Conservation (phyloP, 352 stramenopile species). For the Phytophthora colocasiae region DNA sequence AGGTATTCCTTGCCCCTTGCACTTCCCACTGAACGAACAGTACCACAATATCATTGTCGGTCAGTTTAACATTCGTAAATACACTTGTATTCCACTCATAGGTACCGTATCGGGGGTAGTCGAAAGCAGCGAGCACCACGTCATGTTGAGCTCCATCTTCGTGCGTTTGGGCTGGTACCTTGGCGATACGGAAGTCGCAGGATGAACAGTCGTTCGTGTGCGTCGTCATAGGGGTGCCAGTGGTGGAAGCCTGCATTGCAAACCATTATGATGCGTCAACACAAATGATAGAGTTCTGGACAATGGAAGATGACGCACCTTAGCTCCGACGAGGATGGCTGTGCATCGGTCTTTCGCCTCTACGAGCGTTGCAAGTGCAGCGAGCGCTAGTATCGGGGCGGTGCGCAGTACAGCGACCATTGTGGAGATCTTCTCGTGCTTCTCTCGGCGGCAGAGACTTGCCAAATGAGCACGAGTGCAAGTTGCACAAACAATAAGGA, state of each 20-base stretch:
- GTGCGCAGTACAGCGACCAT: constrained; percentile 18
- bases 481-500: constrained; percentile 1
- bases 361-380: constrained; percentile 11
- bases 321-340: constrained; percentile 79
- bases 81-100: no score
- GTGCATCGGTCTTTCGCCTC: constrained; percentile 74
- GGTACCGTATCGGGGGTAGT: constrained; percentile 83
- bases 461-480: not conserved
- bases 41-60: constrained; percentile 2
- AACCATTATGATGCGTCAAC: constrained; percentile 13
- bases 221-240: constrained; percentile 76
- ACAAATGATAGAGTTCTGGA: not conserved
- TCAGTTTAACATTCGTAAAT: constrained; percentile 2
- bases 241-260: constrained; percentile 59
- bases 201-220: constrained; percentile 87
- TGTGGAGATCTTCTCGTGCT: not conserved
- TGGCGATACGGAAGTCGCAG: constrained; percentile 85
- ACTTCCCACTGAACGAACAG: constrained; percentile 49
- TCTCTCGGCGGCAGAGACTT: constrained; percentile 13
- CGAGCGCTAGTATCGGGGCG: constrained; percentile 26
- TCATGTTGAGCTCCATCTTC: constrained; percentile 51
- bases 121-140: constrained; percentile 58
- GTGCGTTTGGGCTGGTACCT: constrained; percentile 71
- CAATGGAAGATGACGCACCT: constrained; percentile 39
- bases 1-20: constrained; percentile 70